Evolutionary conservation across 129 eudicot species (phyloP).

Genomic region (Flaveria brownii): DNA sequence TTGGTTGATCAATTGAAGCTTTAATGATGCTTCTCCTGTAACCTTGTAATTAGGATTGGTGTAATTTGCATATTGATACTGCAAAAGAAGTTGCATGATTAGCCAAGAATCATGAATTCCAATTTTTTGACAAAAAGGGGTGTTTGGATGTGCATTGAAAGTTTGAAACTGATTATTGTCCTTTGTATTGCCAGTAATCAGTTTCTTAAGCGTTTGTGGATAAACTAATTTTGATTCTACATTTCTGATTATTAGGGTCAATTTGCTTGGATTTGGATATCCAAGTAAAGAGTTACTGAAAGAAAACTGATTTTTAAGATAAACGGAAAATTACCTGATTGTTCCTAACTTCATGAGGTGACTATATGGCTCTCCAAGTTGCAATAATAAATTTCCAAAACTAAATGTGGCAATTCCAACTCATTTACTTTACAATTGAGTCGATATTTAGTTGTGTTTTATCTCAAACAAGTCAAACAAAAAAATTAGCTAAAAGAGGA

Average conservation of each 20-base stretch:
- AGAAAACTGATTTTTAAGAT: no score
- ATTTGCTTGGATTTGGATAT: not conserved
- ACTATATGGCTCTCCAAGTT: no score
- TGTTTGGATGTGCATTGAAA: conserved; percentile 9
- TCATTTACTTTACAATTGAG: no score
- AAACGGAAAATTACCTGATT: no score
- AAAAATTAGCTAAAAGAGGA: no score
- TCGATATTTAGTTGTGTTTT: no score
- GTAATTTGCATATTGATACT: conserved; percentile 90
- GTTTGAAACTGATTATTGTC: not conserved
- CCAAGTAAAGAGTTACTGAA: not conserved
- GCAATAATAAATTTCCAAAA: no score
- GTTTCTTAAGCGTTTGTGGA: not conserved
- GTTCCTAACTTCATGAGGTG: no score
- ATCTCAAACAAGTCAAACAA: no score
- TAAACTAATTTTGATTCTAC: not conserved
- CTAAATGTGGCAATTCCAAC: no score
- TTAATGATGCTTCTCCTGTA: conserved; percentile 71
- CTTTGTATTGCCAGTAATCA: not conserved
- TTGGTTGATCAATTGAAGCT: conserved; percentile 87
- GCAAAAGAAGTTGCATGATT: conserved; percentile 38
- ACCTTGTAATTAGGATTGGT: conserved; percentile 58
- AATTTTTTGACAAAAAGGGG: not conserved
- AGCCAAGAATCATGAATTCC: not conserved
- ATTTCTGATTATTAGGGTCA: not conserved